Conservation (phyloP, 495 filamentous ascomycete genomes). For the Penicillium pulvis region DNA sequence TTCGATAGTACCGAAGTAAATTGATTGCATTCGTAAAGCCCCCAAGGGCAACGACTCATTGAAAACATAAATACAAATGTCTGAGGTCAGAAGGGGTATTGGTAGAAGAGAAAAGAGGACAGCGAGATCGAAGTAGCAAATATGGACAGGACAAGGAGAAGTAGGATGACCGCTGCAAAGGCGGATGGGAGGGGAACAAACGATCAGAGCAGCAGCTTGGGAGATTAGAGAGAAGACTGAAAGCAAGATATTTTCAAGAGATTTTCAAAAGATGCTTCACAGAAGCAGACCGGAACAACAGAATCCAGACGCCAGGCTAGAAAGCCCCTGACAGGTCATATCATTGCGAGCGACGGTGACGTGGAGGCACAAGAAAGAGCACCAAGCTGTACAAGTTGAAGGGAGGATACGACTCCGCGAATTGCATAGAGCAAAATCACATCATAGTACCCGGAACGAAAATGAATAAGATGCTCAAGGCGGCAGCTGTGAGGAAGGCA, state of each 20-base stretch:
- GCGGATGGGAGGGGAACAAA: constrained; percentile 4
- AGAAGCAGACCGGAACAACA: constrained; percentile 20
- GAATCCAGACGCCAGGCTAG: constrained; percentile 9
- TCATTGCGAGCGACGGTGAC: constrained; percentile 13
- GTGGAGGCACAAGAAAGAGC: background rate
- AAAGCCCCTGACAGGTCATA: constrained; percentile 7
- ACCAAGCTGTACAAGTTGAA: constrained; percentile 3
- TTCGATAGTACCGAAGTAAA: constrained; percentile 5
- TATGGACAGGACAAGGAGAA: constrained; percentile 32
- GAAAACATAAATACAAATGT: constrained; percentile 39
- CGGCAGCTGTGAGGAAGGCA: constrained; percentile 72
- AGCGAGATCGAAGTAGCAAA: constrained; percentile 16
- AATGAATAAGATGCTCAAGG: constrained; percentile 80
- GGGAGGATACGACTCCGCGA: background rate
- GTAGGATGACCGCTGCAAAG: constrained; percentile 14
- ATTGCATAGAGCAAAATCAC: constrained; percentile 38
- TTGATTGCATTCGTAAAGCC: constrained; percentile 28
- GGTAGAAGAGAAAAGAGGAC: constrained; percentile 30
- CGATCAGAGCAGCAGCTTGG: constrained; percentile 3
- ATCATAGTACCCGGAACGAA: constrained; percentile 90
- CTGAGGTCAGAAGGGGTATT: constrained; percentile 41
- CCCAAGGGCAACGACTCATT: constrained; percentile 28
- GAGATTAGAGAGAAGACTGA: background rate
- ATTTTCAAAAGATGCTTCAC: constrained; percentile 17
- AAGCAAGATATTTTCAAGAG: background rate